phyloP scores from a whole-genome alignment of 306 rosid species.

The Malus fusca region DNA sequence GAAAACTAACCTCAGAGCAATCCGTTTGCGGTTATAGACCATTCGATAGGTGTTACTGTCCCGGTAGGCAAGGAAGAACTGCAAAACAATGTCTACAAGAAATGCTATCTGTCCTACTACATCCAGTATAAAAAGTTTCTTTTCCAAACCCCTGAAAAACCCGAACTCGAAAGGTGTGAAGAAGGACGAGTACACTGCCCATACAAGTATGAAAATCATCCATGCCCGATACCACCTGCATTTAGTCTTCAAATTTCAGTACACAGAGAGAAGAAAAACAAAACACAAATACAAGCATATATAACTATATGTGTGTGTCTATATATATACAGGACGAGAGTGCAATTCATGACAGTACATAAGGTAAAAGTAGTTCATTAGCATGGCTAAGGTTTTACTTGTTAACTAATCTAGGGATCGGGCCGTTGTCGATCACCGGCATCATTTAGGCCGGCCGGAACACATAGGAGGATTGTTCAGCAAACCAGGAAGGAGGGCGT shows the following conservation, averaged over 20 bases:
- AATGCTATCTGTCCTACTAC: conserved; percentile 75
- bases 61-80: conserved; percentile 71
- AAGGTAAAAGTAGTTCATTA: not conserved
- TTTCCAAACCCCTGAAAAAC: conserved; percentile 70
- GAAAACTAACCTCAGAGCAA: conserved; percentile 57
- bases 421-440: not conserved
- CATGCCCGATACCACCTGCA: conserved; percentile 78
- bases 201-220: conserved; percentile 71
- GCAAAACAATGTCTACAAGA: conserved; percentile 66
- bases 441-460: not conserved
- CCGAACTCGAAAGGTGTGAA: conserved; percentile 97
- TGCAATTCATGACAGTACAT: too few species aligned
- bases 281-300: not conserved
- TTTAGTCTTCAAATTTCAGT: not conserved
- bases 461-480: not conserved
- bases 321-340: not conserved
- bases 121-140: conserved; percentile 66
- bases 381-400: not conserved
- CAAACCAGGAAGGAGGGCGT: not conserved
- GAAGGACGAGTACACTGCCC: conserved; percentile 98
- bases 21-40: conserved; percentile 57
- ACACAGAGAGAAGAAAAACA: not conserved
- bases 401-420: not conserved
- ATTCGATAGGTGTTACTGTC: conserved; percentile 73
- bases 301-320: not conserved